Conservation (phyloP, 2,329 filamentous ascomycete species). For the Trichoderma gracile region DNA sequence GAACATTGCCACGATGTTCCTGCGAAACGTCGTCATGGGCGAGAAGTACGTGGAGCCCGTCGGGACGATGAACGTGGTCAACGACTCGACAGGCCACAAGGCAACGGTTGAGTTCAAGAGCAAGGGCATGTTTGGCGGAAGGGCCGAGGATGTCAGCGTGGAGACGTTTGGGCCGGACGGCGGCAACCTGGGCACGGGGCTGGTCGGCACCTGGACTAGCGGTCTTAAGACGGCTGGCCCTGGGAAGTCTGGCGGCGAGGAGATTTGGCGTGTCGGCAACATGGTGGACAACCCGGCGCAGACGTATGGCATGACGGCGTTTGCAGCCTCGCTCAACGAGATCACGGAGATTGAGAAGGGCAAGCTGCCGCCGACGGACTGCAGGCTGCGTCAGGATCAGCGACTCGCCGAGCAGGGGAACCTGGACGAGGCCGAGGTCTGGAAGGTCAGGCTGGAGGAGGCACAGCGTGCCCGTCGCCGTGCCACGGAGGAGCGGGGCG, state of each 20-base stretch:
- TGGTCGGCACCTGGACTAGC: conserved; percentile 83
- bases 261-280: conserved; percentile 76
- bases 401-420: conserved; percentile 78
- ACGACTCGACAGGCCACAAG: conserved; percentile 81
- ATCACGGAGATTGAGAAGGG: conserved; percentile 76
- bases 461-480: conserved; percentile 73
- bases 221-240: conserved; percentile 66
- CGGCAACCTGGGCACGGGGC: conserved; percentile 62
- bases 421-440: conserved; percentile 77
- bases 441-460: conserved; percentile 85
- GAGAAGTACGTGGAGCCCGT: conserved; percentile 98
- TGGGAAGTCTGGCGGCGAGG: conserved; percentile 60
- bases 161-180: conserved; percentile 71
- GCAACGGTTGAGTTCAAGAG: conserved; percentile 88
- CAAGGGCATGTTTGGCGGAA: conserved; percentile 95
- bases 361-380: conserved; percentile 78
- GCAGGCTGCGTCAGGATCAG: conserved; percentile 82
- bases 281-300: conserved; percentile 77
- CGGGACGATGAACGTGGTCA: conserved; percentile 80
- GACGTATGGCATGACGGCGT: conserved; percentile 85
- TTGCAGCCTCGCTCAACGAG: conserved; percentile 85
- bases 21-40: conserved; percentile 94
- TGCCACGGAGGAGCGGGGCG: conserved; percentile 72
- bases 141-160: conserved; percentile 84
- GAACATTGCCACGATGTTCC: conserved; percentile 83